Evolutionary conservation across 306 rosid species (phyloP).

Genomic region (Dryas octopetala): DNA sequence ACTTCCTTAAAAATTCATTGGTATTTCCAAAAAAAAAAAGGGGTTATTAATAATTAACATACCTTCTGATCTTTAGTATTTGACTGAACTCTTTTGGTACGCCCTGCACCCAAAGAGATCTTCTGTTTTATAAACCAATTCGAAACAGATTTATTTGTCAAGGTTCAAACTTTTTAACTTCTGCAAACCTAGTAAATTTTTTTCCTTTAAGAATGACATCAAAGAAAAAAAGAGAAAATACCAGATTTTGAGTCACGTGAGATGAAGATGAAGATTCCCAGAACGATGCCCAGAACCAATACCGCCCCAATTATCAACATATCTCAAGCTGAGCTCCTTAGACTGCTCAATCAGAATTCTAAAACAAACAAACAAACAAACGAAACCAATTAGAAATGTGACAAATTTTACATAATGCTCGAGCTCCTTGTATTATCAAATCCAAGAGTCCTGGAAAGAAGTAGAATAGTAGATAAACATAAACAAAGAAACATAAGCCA

Average conservation of each 20-base stretch:
- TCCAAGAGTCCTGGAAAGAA: not conserved
- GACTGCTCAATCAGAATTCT: constrained; percentile 32
- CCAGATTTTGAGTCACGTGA: constrained; percentile 47
- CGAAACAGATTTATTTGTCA: not conserved
- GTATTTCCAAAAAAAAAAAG: too few relatives aligned
- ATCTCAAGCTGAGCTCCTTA: constrained; percentile 21
- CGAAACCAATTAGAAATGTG: not conserved
- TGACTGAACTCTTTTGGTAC: constrained; percentile 30
- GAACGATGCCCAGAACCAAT: constrained; percentile 48
- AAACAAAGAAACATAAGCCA: not conserved
- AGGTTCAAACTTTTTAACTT: not conserved
- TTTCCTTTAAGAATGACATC: not conserved
- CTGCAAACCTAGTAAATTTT: not conserved
- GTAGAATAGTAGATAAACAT: too few relatives aligned
- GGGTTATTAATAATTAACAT: not conserved
- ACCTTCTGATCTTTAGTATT: constrained; percentile 48
- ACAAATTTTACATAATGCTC: not conserved
- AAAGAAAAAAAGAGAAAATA: constrained; percentile 6
- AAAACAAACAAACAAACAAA: constrained; percentile 16
- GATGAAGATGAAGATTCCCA: constrained; percentile 45
- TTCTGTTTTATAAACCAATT: not conserved
- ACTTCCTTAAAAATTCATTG: not conserved
- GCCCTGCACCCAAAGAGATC: constrained; percentile 40
- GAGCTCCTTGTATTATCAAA: not conserved
- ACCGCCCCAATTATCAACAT: constrained; percentile 55